Evolutionary conservation across 2,329 filamentous ascomycete species (phyloP), one percentile per base, ranked within the genome.

Genomic region (Amylocarpus encephaloides): DNA sequence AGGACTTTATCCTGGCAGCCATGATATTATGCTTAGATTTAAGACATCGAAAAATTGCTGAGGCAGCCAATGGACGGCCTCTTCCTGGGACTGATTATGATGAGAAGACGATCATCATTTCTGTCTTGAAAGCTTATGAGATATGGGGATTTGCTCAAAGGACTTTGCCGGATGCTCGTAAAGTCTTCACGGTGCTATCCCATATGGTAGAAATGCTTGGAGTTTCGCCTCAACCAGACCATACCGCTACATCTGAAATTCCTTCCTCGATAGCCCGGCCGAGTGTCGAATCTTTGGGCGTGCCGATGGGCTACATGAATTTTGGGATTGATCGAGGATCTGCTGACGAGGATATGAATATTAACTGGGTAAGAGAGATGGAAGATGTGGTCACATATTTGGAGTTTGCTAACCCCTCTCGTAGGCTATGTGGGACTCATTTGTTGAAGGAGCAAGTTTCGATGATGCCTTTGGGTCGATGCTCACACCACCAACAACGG

Each of bases 381-480:
- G 2, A 12, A 22, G 18, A 15, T 33, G 2, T 34, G 10, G 22
- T 26, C 4, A 26, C 4, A 26, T 26, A 26, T 26, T 4, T 4
- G 22, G 50, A 30, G 12, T 16, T n/a, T 49, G 35, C 46, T 54
- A 29, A 56, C 43, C 29, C 12, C 26, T 16, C 34, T 34, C 12
- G 9, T 19, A 64, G 64, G 51, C 47, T 41, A 54, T 51, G 29
- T 65, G 60, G 63, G 59, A 65, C 53, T 53, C 56, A 1, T 62
- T 64, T 16, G 56, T 64, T 11, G 62, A 63, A 48, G 59, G 60
- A 5, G 44, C 49, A 15, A 60, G 48, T 34, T 59, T 59, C 35
- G 56, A 62, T 16, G 54, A 54, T 46, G 56, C 51, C 30, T 59
- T 55, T 50, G 49, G 44, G 26, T 12, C 44, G 2, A 43, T 49